Evolutionary conservation across 2,329 filamentous ascomycete genomes (phyloP).

Genomic region (Plectosphaerella sp.): DNA sequence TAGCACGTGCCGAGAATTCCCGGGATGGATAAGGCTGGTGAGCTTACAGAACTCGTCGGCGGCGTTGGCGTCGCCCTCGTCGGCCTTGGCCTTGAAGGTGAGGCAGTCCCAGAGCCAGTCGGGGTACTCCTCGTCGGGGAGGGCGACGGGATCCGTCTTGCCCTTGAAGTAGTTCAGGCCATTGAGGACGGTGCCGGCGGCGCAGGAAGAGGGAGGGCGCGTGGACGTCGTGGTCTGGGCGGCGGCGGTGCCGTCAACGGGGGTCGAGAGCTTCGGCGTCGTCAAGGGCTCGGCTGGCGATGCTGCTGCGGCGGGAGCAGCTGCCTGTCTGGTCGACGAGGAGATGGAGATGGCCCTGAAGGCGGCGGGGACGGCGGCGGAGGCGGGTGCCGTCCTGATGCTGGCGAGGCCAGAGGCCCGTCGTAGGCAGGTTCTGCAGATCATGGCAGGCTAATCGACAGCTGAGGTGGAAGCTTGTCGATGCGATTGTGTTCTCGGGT

Average conservation of each 20-base stretch:
- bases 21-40: neutral
- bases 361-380: slow-evolving; percentile 12
- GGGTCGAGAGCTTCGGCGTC: slow-evolving; percentile 26
- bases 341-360: slow-evolving; percentile 36
- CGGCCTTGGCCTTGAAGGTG: slow-evolving; percentile 52
- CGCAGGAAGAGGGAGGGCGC: slow-evolving; percentile 38
- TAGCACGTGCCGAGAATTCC: neutral
- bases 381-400: slow-evolving; percentile 8
- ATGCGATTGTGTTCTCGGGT: neutral
- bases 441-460: slow-evolving; percentile 21
- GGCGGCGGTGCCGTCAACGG: slow-evolving; percentile 18
- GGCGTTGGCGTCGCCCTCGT: slow-evolving; percentile 45
- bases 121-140: slow-evolving; percentile 73
- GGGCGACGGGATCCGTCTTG: slow-evolving; percentile 66
- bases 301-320: slow-evolving; percentile 20
- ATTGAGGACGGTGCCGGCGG: slow-evolving; percentile 64
- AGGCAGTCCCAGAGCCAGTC: slow-evolving; percentile 75
- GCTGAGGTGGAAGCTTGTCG: neutral
- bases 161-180: slow-evolving; percentile 78
- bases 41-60: slow-evolving; percentile 76
- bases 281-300: slow-evolving; percentile 25
- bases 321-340: slow-evolving; percentile 10
- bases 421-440: slow-evolving; percentile 46
- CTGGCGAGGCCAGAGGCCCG: slow-evolving; percentile 30
- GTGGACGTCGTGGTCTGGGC: slow-evolving; percentile 21